Base-by-base conservation (phyloP, 305 asterid genomes). In the Solanum hybrid region DNA sequence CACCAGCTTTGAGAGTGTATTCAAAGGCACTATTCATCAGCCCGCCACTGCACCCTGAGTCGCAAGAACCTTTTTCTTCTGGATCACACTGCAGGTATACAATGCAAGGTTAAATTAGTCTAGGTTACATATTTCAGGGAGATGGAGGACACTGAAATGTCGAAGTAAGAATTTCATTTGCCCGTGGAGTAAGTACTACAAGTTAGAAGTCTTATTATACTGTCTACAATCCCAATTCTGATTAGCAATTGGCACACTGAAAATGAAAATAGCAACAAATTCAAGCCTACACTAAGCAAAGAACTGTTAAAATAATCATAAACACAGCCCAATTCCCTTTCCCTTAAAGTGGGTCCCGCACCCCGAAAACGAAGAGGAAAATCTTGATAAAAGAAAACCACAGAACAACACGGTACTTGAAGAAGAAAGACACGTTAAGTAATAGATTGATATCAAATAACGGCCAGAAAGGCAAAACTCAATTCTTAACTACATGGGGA, bases 11-110 rank as follows among this genome's bases (percentile, higher is more conserved):
- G 40, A 95, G 94, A 1, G 99, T 92, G 93, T 97, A 97, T 73
- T 97, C 97, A 88, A 97, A 96, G 46, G 99, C 99, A 91, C 97
- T 96, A 87, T 96, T 97, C 99, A 97, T 97, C 87, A 97, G 92
- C 42, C 99, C 99, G 34, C 98, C 99, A 86, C 39, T 94, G 97
- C 99, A 97, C 36, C 99, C 99, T 0, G 97, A 90, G 86, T 96
- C 99, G 29, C 99, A 97, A 40, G 98, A 92, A 90, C 42, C 95
- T 37, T 92, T 90, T 67, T 95, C 98, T 89, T 95, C 98, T 71
- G 98, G 98, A 91, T 97, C 99, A 93, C 99, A 97, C 99, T 96
- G 93, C 91, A 89, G 61, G 74, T 86, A 39, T 3, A 34, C 10
- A 88, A 31, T 28, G 31, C 51, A 42, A 34, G 33, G 73, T 46